Conservation (phyloP, 345 rosid genomes). For the Pistacia integerrima region DNA sequence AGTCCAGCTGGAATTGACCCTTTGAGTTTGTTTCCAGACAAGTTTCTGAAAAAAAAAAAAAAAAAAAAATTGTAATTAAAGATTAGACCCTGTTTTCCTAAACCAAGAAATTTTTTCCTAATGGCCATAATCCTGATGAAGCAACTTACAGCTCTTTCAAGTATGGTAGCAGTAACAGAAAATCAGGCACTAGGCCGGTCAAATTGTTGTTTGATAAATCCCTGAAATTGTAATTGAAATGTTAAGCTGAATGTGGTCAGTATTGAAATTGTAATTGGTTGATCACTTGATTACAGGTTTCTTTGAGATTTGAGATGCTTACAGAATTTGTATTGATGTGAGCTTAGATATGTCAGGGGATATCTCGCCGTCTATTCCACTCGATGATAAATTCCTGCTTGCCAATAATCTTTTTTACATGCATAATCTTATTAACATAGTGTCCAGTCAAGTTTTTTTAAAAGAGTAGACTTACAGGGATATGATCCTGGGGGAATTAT, state of each 20-base stretch:
- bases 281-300: neutral
- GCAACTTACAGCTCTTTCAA: conserved; percentile 42
- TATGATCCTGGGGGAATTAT: conserved; percentile 29
- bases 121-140: neutral
- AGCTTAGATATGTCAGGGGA: neutral
- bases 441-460: too few species aligned
- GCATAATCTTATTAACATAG: too few species aligned
- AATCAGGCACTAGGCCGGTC: conserved; percentile 43
- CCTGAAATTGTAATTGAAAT: conserved; percentile 17
- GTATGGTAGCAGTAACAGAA: conserved; percentile 37
- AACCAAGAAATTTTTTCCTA: neutral
- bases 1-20: conserved; percentile 55
- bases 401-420: neutral
- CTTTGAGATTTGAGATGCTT: neutral
- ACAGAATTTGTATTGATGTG: neutral
- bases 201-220: conserved; percentile 53
- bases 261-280: neutral
- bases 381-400: conserved; percentile 9
- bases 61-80: neutral
- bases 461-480: conserved; percentile 34
- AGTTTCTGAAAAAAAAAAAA: conserved; percentile 34
- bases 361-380: neutral
- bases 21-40: conserved; percentile 40
- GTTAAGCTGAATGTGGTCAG: neutral
- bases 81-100: too few species aligned